Evolutionary conservation across 345 rosid genomes (phyloP), one percentile per base, ranked within the genome.

Genomic region (Eucalyptus sp.): DNA sequence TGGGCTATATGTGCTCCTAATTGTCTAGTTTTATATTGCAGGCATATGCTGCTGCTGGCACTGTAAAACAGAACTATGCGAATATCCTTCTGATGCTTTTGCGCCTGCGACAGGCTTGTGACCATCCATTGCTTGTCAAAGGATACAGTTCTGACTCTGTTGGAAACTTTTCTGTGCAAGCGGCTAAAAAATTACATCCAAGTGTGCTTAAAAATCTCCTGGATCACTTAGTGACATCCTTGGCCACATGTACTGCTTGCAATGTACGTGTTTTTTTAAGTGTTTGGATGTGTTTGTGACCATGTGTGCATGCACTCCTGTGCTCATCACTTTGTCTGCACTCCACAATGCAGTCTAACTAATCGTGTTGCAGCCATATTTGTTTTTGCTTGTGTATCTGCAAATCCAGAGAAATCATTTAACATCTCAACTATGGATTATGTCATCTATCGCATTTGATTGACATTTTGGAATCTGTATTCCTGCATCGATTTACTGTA

Each of bases 41-140:
- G 99, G 99, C 96, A 31, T 97, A 93, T 95, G 98, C 96, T 86
- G 98, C 95, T 90, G 99, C 99, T 54, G 99, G 98, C 87, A 97
- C 99, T 4, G 93, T 97, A 92, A 96, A 90, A 50, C 99, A 96
- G 91, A 96, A 97, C 93, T 96, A 96, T 93, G 99, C 99, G 87
- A 97, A 94, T 92, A 96, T 97, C 91, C 99, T 97, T 92, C 92
- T 97, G 92, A 92, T 97, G 99, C 99, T 97, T 92, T 93, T 97
- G 92, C 98, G 98, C 88, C 96, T 97, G 58, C 98, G 99, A 87
- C 99, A 96, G 91, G 99, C 99, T 90, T 96, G 99, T 93, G 99
- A 96, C 90, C 99, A 97, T 89, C 99, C 99, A 41, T 89, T 93
- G 90, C 99, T 97, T 87, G 97, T 95, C 50, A 95, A 95, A 92